Evolutionary conservation across 768 basidiomycete genomes (phyloP).

Genomic region (Tylopilus plumbeoviolaceoides): DNA sequence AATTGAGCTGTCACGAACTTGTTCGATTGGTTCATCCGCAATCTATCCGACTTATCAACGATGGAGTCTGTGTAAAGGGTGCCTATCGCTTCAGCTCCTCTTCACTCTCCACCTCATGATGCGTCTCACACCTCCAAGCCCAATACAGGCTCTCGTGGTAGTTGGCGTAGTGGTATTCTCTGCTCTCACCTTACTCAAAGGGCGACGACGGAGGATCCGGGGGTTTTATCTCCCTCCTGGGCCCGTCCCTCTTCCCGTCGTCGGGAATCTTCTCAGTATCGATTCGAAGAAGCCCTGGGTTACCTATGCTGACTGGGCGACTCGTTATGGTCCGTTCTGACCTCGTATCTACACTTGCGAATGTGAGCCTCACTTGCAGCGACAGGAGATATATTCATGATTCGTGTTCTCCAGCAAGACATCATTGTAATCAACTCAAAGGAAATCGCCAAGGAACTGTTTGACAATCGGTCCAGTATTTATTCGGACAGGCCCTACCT

Average conservation of each 20-base stretch:
- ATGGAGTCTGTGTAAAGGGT: not conserved
- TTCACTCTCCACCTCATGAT: not conserved
- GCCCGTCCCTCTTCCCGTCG: slow-evolving; percentile 12
- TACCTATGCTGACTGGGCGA: slow-evolving; percentile 18
- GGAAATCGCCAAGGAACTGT: slow-evolving; percentile 26
- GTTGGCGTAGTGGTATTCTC: not conserved
- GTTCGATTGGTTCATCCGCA: too few species aligned
- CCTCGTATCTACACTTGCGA: not conserved
- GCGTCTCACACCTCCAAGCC: not conserved
- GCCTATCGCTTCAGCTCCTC: not conserved
- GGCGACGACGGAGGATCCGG: not conserved
- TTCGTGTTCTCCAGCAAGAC: slow-evolving; percentile 20
- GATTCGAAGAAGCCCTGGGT: slow-evolving; percentile 16
- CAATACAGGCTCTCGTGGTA: not conserved
- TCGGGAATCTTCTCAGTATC: slow-evolving; percentile 17
- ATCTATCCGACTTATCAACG: not conserved
- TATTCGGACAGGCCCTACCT: slow-evolving; percentile 28
- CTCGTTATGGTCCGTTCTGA: slow-evolving; percentile 12
- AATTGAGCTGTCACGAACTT: too few species aligned
- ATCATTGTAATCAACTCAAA: slow-evolving; percentile 24
- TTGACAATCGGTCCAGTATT: slow-evolving; percentile 25
- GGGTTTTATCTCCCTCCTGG: slow-evolving; percentile 14
- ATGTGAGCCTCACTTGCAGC: not conserved
- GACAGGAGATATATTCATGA: slow-evolving; percentile 19
- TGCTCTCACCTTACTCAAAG: not conserved